A percentile compares a stretch with the other conserved stretches of the same genome.
These are phyloP conservation scores for Mrakia hoshinonis DNA, from an alignment of 768 basidiomycete genomes.

Conservation along the genomic window DNA sequence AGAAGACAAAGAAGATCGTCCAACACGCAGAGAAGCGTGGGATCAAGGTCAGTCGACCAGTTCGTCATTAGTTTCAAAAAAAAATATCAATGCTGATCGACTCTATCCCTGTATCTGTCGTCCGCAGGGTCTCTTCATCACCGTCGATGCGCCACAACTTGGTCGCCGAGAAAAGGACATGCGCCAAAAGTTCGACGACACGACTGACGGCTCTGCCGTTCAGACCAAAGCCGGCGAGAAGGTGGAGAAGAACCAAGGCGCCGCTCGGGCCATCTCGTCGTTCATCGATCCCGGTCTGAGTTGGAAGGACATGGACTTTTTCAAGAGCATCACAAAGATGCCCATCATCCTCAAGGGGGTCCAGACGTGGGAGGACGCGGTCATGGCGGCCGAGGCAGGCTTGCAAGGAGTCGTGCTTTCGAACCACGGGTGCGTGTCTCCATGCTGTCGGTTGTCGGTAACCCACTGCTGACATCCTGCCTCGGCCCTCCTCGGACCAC, in stretches of 20 bases:
- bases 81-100: too few relatives aligned
- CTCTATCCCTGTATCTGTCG: too few relatives aligned
- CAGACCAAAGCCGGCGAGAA: slow-evolving; percentile 44
- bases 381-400: slow-evolving; percentile 33
- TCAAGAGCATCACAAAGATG: slow-evolving; percentile 64
- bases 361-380: slow-evolving; percentile 32
- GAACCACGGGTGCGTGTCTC: slow-evolving; percentile 32
- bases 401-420: slow-evolving; percentile 34
- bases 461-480: not conserved
- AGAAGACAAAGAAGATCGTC: slow-evolving; percentile 24
- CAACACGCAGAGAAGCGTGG: slow-evolving; percentile 69
- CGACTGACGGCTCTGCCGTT: slow-evolving; percentile 48
- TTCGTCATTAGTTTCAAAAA: too few relatives aligned
- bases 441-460: not conserved
- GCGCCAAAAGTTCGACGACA: slow-evolving; percentile 86
- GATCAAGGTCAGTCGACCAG: slow-evolving; percentile 54
- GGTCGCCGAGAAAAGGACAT: slow-evolving; percentile 90
- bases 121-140: slow-evolving; percentile 62
- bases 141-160: slow-evolving; percentile 93
- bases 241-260: slow-evolving; percentile 79
- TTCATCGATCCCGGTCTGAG: slow-evolving; percentile 88
- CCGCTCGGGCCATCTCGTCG: slow-evolving; percentile 85
- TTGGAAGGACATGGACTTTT: slow-evolving; percentile 73
- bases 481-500: too few relatives aligned
- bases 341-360: slow-evolving; percentile 26